A percentile compares a stretch with the other conserved stretches of the same genome.
phyloP scores from a whole-genome alignment of 768 basidiomycete species.

The Neoboletus magnificus region DNA sequence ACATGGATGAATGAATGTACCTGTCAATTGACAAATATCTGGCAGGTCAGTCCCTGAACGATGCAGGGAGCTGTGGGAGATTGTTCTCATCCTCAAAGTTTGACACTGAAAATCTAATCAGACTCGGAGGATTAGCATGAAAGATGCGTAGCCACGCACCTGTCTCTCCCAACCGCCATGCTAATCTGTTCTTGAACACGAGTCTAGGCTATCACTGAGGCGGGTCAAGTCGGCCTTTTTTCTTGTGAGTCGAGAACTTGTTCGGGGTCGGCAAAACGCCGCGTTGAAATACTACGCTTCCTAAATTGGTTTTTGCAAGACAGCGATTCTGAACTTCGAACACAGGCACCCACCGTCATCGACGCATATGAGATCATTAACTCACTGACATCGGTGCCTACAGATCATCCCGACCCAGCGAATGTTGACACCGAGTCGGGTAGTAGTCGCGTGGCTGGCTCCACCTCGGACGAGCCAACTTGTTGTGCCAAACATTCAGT shows the following conservation, averaged over 20 bases:
- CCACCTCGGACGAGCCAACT: neutral
- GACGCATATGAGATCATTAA: neutral
- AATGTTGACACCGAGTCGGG: neutral
- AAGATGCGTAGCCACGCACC: neutral
- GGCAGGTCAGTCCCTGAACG: neutral
- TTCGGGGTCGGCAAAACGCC: slow-evolving; percentile 4
- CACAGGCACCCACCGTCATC: neutral
- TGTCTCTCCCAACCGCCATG: neutral
- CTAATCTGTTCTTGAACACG: neutral
- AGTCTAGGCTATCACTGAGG: neutral
- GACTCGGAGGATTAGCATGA: neutral
- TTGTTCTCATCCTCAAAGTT: neutral
- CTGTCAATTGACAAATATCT: neutral
- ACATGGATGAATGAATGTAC: neutral
- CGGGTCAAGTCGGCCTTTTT: neutral
- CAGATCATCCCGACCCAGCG: neutral
- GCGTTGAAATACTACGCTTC: neutral
- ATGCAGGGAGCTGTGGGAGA: neutral
- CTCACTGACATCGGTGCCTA: neutral
- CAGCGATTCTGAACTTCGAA: slow-evolving; percentile 1
- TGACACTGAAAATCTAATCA: neutral
- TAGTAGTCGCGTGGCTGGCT: neutral
- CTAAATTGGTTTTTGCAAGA: neutral
- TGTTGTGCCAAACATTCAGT: neutral
- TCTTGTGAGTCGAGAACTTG: neutral